Percentiles rank a stretch among this genome's conserved stretches.
phyloP scores from a whole-genome alignment of 192 early-diverging fungal species.

The Podochytrium sp. region DNA sequence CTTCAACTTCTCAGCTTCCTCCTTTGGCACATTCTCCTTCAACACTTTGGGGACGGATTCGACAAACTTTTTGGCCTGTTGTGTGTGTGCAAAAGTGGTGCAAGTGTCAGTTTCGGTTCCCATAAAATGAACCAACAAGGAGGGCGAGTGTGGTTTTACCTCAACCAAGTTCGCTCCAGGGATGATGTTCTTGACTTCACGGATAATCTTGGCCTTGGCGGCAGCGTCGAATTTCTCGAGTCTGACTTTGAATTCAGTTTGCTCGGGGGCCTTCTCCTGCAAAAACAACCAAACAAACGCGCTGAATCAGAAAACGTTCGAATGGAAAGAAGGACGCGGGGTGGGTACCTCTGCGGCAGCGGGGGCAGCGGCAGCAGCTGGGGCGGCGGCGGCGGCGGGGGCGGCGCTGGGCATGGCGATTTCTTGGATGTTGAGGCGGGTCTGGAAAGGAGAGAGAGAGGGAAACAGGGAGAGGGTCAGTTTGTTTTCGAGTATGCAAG shows the following conservation, averaged over 20 bases:
- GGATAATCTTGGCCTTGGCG: conserved; percentile 96
- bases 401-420: conserved; percentile 81
- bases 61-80: conserved; percentile 99
- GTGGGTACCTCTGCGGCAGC: conserved; percentile 56
- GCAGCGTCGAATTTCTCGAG: conserved; percentile 93
- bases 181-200: conserved; percentile 93
- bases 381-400: conserved; percentile 62
- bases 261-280: conserved; percentile 88
- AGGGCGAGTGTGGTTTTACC: too few relatives aligned
- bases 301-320: neutral
- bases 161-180: conserved; percentile 96
- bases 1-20: conserved; percentile 98
- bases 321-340: neutral
- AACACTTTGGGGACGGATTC: conserved; percentile 96
- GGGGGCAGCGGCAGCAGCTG: conserved; percentile 66
- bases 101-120: neutral
- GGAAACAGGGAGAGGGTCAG: too few relatives aligned
- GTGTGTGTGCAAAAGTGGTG: conserved; percentile 45
- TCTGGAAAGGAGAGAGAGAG: neutral
- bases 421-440: conserved; percentile 71
- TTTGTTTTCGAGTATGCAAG: too few relatives aligned
- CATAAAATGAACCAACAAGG: neutral
- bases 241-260: conserved; percentile 95
- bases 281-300: too few relatives aligned
- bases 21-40: conserved; percentile 86